Evolutionary conservation across 176 grass and related monocot genomes (phyloP), one percentile per base, ranked within the genome.

Genomic region (Bothriochloa decipiens): DNA sequence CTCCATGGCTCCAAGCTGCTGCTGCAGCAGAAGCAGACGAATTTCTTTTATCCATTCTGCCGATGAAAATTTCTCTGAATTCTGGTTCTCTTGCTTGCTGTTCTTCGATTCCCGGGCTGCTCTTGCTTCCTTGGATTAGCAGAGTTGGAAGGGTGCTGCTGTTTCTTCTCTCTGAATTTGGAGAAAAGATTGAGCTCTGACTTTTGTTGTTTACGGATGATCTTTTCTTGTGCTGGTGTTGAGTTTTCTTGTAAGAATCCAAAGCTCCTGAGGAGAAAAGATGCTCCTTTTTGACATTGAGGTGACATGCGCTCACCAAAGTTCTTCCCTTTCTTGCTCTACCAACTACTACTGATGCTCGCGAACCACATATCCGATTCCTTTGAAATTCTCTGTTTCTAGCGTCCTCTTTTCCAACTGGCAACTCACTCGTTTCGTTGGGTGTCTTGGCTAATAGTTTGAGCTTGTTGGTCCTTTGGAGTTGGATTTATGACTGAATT

Each of bases 221-320:
- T 63, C n/a, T 63, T 63, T 63, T 82, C 11, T 74, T 79, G 45
- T 23, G 20, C 17, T 81, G 25, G 35, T 15, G 69, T 29, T 76
- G 27, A 27, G 47, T 74, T 86, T 82, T 82, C 20, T 82, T 18
- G 43, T 45, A 53, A 53, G 49, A 63, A 87, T 29, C 63, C 22
- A 67, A 72, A 82, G 88, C 16, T 68, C 53, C 5, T 74, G 2
- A 68, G 43, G 64, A 53, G 17, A 79, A 81, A 78, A 81, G 37
- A 82, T 70, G 73, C 64, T 61, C 52, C 50, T 47, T 86, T 86
- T 70, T 87, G 3, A 82, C 79, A 80, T 76, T 37, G 71, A 61
- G 70, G 63, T 69, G 50, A 45, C 57, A 70, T 71, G 76, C 33
- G 28, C 52, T 75, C 75, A 68, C 29, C 77, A 23, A 81, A 89